Base-by-base conservation (phyloP, 2,329 filamentous ascomycete genomes). In the Colletotrichum sp. region DNA sequence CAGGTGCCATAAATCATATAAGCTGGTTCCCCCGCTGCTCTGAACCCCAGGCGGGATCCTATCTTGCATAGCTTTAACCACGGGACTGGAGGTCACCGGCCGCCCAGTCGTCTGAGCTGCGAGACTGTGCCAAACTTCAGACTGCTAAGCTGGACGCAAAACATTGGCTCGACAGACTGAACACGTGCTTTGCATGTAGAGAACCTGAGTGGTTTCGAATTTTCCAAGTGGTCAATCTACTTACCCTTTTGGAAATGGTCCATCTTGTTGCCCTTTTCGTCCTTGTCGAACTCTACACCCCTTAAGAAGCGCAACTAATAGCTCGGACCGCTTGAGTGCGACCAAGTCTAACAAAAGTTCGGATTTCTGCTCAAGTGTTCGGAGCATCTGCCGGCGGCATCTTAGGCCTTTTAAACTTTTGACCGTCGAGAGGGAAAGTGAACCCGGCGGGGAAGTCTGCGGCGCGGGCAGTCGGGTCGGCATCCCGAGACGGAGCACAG, bases 291-390 rank as follows among this genome's bases (percentile, higher is more conserved):
- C 43, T 24, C n/a, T 52, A 52, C 43, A 21, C 43, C 43, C 43
- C n/a, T 21, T 13, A 52, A 21, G 10, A 52, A 52, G 10, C n/a
- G n/a, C 43, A 52, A 21, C 43, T 52, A 21, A 52, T 52, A 21
- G 43, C 43, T 52, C 43, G 43, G 43, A 13, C n/a, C n/a, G 10
- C 43, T 52, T 52, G 43, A 52, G 6, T 52, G 43, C 43, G 43
- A 52, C 43, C 43, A 52, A 4, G n/a, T 21, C 43, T 52, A 52
- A 52, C n/a, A 52, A 21, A 5, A 52, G n/a, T 76, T 86, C 84
- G 21, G 86, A 52, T 52, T 52, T 52, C 43, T 52, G 43, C n/a
- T 52, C 43, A 52, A 21, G 10, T 21, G n/a, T 52, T 52, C 43
- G 43, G 43, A 21, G 43, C n/a, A 13, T 21, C n/a, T 21, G 43